Percentiles rank a stretch among this genome's conserved stretches.
These are phyloP conservation scores for Zopfia rhizophila DNA, from an alignment of 2,329 filamentous ascomycete species.

Conservation along the genomic window DNA sequence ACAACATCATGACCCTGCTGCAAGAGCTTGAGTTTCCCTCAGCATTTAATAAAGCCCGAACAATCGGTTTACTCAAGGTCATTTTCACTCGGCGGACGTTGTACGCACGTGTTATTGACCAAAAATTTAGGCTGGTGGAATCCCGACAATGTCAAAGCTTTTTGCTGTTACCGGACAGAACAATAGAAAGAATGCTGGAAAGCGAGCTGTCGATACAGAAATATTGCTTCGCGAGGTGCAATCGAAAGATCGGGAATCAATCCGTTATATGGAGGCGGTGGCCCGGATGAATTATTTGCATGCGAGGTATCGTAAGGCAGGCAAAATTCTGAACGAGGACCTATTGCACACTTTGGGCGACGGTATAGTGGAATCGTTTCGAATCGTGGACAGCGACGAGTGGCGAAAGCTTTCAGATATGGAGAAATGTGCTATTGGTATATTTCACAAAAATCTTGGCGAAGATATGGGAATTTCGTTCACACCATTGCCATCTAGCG, in stretches of 20 bases:
- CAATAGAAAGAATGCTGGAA: conserved; percentile 27
- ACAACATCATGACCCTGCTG: conserved; percentile 36
- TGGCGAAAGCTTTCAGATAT: conserved; percentile 37
- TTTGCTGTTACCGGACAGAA: conserved; percentile 31
- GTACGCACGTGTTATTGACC: too few species aligned
- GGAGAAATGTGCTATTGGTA: conserved; percentile 38
- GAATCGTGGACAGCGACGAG: conserved; percentile 28
- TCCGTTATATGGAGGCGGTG: conserved; percentile 28
- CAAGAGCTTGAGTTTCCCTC: conserved; percentile 49
- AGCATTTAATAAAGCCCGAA: conserved; percentile 35
- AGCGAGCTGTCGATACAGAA: conserved; percentile 35
- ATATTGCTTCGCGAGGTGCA: conserved; percentile 36
- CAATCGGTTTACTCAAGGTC: conserved; percentile 41
- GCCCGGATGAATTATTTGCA: conserved; percentile 35
- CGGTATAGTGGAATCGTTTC: conserved; percentile 27
- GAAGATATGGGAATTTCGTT: conserved; percentile 42
- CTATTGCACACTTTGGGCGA: conserved; percentile 29
- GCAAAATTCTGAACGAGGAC: conserved; percentile 31
- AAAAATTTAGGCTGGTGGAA: conserved; percentile 24
- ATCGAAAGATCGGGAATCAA: conserved; percentile 23
- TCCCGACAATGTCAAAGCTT: conserved; percentile 33
- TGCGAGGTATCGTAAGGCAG: conserved; percentile 29
- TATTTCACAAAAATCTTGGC: conserved; percentile 38
- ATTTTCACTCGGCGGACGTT: not conserved
- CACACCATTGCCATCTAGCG: conserved; percentile 29